A percentile compares a stretch with the other conserved stretches of the same genome.
Evolutionary conservation across 768 basidiomycete genomes (phyloP).

Genomic region (Cantharellus anzutake): DNA sequence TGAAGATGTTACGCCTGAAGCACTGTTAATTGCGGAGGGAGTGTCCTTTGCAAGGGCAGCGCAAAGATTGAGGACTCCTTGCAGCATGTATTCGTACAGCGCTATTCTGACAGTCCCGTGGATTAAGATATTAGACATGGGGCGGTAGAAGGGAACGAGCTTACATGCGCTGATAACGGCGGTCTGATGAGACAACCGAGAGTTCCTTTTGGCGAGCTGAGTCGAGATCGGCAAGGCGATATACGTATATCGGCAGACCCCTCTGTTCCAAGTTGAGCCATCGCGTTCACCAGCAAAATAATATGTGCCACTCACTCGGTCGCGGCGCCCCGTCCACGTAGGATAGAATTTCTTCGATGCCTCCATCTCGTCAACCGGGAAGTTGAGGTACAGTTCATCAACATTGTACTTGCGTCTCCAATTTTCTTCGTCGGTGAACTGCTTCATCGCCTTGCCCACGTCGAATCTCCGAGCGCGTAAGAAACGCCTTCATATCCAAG

Average conservation of each 20-base stretch:
- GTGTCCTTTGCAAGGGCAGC: background rate
- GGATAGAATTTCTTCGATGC: constrained; percentile 46
- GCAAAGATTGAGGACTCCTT: background rate
- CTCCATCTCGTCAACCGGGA: constrained; percentile 42
- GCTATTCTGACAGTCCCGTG: constrained; percentile 26
- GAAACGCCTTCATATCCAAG: constrained; percentile 32
- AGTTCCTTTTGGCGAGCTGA: constrained; percentile 37
- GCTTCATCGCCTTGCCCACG: constrained; percentile 38
- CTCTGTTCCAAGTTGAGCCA: constrained; percentile 20
- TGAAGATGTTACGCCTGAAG: constrained; percentile 13
- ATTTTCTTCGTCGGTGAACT: constrained; percentile 44
- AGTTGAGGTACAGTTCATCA: constrained; percentile 38
- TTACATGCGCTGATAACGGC: constrained; percentile 54
- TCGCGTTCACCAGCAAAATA: background rate
- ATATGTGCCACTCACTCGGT: constrained; percentile 31
- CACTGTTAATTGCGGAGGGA: background rate
- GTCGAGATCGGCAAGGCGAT: constrained; percentile 40
- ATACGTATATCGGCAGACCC: constrained; percentile 62
- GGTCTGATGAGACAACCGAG: constrained; percentile 29
- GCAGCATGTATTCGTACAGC: constrained; percentile 43
- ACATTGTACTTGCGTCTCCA: constrained; percentile 52
- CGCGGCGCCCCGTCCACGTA: constrained; percentile 60
- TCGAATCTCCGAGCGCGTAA: constrained; percentile 63
- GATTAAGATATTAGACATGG: background rate
- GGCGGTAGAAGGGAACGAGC: constrained; percentile 11